Percentiles rank a stretch among this genome's conserved stretches.
These are phyloP conservation scores for Cladophialophora carrionii DNA, from an alignment of 2,329 filamentous ascomycete species.

Conservation along the genomic window DNA sequence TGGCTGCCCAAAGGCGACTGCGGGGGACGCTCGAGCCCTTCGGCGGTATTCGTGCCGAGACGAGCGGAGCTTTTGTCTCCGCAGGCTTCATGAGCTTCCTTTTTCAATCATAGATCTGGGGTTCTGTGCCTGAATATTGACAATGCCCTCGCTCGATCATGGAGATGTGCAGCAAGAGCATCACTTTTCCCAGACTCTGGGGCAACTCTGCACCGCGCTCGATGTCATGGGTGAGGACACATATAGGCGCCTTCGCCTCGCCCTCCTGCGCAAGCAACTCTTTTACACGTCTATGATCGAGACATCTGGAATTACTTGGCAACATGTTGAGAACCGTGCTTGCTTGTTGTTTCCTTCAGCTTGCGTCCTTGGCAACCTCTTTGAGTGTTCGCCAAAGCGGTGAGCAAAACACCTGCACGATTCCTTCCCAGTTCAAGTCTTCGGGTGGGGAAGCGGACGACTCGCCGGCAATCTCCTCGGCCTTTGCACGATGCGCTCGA, in stretches of 20 bases:
- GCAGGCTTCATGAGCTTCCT: not conserved
- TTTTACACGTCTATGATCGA: not conserved
- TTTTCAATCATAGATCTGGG: not conserved
- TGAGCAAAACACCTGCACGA: conserved; percentile 13
- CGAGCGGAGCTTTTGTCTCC: not conserved
- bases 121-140: not conserved
- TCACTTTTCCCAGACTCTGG: conserved; percentile 6
- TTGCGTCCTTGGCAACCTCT: not conserved
- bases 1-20: not conserved
- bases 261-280: not conserved
- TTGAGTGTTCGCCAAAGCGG: conserved; percentile 6
- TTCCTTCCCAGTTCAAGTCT: conserved; percentile 35
- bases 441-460: conserved; percentile 49
- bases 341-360: not conserved
- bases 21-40: not conserved
- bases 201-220: not conserved
- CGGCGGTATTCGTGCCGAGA: conserved; percentile 12
- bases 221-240: not conserved
- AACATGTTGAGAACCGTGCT: conserved; percentile 5
- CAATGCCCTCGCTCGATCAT: not conserved
- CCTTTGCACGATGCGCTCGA: conserved; percentile 46
- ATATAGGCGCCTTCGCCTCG: not conserved
- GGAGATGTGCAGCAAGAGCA: conserved; percentile 6
- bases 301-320: not conserved
- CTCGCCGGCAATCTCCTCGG: conserved; percentile 45